phyloP scores from a whole-genome alignment of 1,284 basidiomycete genomes.

The Leccinum huronense region DNA sequence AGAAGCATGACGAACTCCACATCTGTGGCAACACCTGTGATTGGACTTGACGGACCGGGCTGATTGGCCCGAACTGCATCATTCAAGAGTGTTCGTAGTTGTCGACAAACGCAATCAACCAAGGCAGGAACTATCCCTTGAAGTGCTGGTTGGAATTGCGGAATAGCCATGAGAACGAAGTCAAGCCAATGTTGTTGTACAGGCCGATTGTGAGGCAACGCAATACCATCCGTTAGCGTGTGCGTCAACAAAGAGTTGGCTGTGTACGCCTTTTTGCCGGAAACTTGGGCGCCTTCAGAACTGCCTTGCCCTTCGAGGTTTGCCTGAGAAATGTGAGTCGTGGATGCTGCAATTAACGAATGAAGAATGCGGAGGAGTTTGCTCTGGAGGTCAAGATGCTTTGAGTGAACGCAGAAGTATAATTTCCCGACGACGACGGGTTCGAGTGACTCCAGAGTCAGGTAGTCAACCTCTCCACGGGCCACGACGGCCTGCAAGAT shows the following conservation, averaged over 20 bases:
- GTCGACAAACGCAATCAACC: slow-evolving; percentile 77
- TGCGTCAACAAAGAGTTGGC: slow-evolving; percentile 73
- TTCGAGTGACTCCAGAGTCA: slow-evolving; percentile 65
- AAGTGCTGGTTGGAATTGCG: slow-evolving; percentile 74
- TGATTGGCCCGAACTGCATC: slow-evolving; percentile 52
- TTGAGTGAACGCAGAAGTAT: slow-evolving; percentile 67
- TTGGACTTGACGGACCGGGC: slow-evolving; percentile 41
- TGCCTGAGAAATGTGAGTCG: slow-evolving; percentile 26
- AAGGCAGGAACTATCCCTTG: slow-evolving; percentile 73
- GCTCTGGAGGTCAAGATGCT: slow-evolving; percentile 82
- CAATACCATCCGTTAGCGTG: slow-evolving; percentile 80
- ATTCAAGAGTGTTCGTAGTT: slow-evolving; percentile 59
- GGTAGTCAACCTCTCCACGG: slow-evolving; percentile 69
- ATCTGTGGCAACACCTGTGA: slow-evolving; percentile 60
- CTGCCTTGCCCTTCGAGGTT: slow-evolving; percentile 32
- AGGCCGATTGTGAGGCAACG: slow-evolving; percentile 65
- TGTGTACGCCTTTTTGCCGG: slow-evolving; percentile 39
- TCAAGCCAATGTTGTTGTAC: slow-evolving; percentile 95
- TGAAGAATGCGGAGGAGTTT: slow-evolving; percentile 92
- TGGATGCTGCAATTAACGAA: slow-evolving; percentile 70
- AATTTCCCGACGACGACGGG: slow-evolving; percentile 73
- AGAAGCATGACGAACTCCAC: slow-evolving; percentile 83
- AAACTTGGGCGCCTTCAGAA: slow-evolving; percentile 28
- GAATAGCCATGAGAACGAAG: slow-evolving; percentile 88
- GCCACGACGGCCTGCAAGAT: slow-evolving; percentile 80